A percentile compares a stretch with the other conserved stretches of the same genome.
phyloP scores from a whole-genome alignment of 345 rosid genomes.

The Microthlaspi erraticum region DNA sequence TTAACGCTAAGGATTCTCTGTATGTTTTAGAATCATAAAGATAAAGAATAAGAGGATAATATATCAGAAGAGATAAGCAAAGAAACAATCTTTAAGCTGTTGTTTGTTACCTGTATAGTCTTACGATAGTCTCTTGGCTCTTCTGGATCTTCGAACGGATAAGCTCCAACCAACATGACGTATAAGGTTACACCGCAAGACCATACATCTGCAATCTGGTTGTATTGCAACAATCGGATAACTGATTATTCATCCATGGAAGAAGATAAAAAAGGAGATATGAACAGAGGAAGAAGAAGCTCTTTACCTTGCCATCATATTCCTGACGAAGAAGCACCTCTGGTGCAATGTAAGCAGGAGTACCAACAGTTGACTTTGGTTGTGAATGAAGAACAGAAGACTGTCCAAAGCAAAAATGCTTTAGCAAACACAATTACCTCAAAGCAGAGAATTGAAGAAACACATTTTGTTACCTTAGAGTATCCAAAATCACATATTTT shows the following conservation, averaged over 20 bases:
- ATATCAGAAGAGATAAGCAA: not conserved
- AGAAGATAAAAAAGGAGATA: not conserved
- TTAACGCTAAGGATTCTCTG: slow-evolving; percentile 90
- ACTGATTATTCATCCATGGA: slow-evolving; percentile 7
- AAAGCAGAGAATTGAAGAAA: slow-evolving; percentile 8
- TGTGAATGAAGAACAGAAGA: slow-evolving; percentile 94
- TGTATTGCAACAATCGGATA: slow-evolving; percentile 18
- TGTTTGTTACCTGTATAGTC: slow-evolving; percentile 68
- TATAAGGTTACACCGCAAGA: slow-evolving; percentile 94
- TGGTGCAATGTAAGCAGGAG: slow-evolving; percentile 98
- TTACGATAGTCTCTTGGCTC: slow-evolving; percentile 88
- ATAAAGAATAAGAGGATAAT: not conserved
- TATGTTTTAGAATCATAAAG: slow-evolving; percentile 3
- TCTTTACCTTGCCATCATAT: slow-evolving; percentile 91
- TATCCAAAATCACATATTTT: slow-evolving; percentile 97
- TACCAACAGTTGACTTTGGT: slow-evolving; percentile 98
- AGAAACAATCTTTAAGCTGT: not conserved
- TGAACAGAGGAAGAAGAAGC: not conserved
- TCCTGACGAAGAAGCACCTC: slow-evolving; percentile 84
- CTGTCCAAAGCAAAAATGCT: slow-evolving; percentile 44
- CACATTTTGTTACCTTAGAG: slow-evolving; percentile 72
- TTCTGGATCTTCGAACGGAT: slow-evolving; percentile 95
- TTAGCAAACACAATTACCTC: slow-evolving; percentile 5
- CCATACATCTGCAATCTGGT: slow-evolving; percentile 98
- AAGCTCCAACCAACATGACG: slow-evolving; percentile 94